phyloP scores from a whole-genome alignment of 2,329 filamentous ascomycete species.

The Penicillium hordei region DNA sequence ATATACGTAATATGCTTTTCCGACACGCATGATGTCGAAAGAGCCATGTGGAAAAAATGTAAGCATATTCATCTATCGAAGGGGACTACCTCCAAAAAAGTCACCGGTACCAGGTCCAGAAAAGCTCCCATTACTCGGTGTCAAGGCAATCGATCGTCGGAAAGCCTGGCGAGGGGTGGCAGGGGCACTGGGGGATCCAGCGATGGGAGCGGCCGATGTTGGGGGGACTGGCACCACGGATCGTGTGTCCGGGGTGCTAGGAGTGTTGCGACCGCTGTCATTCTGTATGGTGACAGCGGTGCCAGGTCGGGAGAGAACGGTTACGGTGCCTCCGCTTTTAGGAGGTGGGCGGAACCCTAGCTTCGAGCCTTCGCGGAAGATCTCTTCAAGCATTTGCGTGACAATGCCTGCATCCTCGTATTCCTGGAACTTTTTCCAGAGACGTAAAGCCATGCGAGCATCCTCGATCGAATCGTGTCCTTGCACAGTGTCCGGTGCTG shows the following conservation, averaged over 20 bases:
- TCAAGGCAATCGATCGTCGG: constrained; percentile 43
- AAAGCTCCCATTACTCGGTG: constrained; percentile 45
- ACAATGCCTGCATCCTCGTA: constrained; percentile 83
- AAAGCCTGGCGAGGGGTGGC: constrained; percentile 45
- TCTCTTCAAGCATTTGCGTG: constrained; percentile 79
- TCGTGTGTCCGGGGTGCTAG: constrained; percentile 39
- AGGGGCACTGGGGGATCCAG: constrained; percentile 33
- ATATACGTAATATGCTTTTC: background rate
- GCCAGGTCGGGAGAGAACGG: constrained; percentile 40
- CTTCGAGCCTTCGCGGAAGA: constrained; percentile 68
- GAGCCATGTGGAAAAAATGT: background rate
- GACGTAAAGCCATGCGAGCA: constrained; percentile 80
- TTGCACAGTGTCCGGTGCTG: constrained; percentile 42
- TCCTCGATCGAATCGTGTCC: constrained; percentile 93
- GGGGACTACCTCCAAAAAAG: constrained; percentile 42
- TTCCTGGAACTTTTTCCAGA: constrained; percentile 88
- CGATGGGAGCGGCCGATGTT: constrained; percentile 7
- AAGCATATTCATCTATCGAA: constrained; percentile 29
- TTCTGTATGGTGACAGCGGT: constrained; percentile 42
- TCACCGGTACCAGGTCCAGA: constrained; percentile 37
- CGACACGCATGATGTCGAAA: background rate
- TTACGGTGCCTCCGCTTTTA: constrained; percentile 33
- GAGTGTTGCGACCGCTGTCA: constrained; percentile 44
- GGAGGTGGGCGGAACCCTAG: constrained; percentile 59
- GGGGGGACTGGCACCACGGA: constrained; percentile 5